Evolutionary conservation across 176 grass and related monocot genomes (phyloP), one percentile per base, ranked within the genome.

Genomic region (Triticum urartu): DNA sequence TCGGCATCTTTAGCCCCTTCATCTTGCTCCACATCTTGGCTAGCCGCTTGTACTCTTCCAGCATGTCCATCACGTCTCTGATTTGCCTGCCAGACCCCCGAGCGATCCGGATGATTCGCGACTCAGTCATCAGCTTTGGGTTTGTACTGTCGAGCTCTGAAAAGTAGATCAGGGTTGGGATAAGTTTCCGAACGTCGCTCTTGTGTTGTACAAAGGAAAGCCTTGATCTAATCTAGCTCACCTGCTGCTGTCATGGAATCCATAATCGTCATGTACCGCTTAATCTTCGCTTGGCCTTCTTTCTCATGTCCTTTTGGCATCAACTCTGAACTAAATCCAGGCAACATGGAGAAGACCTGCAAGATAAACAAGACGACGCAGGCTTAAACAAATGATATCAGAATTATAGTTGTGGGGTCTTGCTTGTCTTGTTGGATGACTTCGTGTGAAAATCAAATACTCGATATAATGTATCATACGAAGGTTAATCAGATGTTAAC

Each of bases 191-290:
- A 75, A 3, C 6, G n/a, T 21, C 61, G 1, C 13, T 32, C 25
- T 48, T 8, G 13, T 76, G 9, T 47, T 30, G 50, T 7, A 8
- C 26, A 68, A 17, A 40, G 80, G 2, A 73, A 75, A 33, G 34
- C 3, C 6, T 86, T 11, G 4, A 9, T 9, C 39, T 75, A 28
- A 34, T 21, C 7, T 77, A 66, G 11, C 69, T 90, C 86, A 95
- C 93, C 96, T 87, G 79, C 92, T 81, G 89, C 82, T 76, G 93
- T 92, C 93, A 95, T 95, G 60, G 96, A 95, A 80, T 98, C 93
- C 96, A 95, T 98, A 64, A 95, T 95, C 11, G 96, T 98, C 91
- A 95, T 98, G 90, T 94, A 95, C 3, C 86, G 86, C 84, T 98
- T 98, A 81, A 98, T 98, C 85, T 95, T 98, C 7, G 93, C 90